phyloP scores from a whole-genome alignment of 1,284 basidiomycete species.

The Malassezia nana region DNA sequence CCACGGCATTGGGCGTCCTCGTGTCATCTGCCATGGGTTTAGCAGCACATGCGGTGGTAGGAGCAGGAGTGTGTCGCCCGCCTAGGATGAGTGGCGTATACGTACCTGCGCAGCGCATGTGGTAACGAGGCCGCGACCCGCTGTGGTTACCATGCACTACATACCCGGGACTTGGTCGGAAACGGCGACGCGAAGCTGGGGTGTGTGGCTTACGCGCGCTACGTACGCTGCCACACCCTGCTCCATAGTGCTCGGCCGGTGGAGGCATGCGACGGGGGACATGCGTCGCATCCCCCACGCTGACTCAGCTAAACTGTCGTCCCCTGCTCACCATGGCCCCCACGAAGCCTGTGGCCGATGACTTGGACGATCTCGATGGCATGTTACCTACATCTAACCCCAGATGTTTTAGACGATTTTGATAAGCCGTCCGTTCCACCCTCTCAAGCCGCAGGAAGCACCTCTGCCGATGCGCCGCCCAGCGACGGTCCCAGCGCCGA shows the following conservation, averaged over 20 bases:
- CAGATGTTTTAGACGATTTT: constrained; percentile 57
- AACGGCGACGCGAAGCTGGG: background rate
- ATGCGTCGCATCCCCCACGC: background rate
- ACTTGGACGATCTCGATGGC: constrained; percentile 45
- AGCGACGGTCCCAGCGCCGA: constrained; percentile 6
- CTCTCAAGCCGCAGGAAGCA: background rate
- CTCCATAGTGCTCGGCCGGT: constrained; percentile 2
- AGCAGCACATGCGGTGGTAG: constrained; percentile 1
- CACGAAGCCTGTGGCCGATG: constrained; percentile 27
- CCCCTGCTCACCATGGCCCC: constrained; percentile 4
- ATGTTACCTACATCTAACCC: background rate
- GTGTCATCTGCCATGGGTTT: constrained; percentile 1
- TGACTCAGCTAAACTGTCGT: background rate
- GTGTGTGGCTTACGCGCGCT: background rate
- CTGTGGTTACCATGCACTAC: background rate
- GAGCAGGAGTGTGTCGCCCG: constrained; percentile 1
- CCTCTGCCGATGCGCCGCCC: constrained; percentile 1
- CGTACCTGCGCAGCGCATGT: constrained; percentile 1
- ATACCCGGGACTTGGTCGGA: constrained; percentile 11
- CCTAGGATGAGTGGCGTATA: background rate
- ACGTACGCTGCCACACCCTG: constrained; percentile 6
- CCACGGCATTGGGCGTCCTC: background rate
- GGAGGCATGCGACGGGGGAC: background rate
- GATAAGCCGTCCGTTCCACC: constrained; percentile 10
- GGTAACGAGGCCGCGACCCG: constrained; percentile 13